A percentile compares a stretch with the other conserved stretches of the same genome.
phyloP scores from a whole-genome alignment of 169 alveolate genomes.

The Babesia divergens region DNA sequence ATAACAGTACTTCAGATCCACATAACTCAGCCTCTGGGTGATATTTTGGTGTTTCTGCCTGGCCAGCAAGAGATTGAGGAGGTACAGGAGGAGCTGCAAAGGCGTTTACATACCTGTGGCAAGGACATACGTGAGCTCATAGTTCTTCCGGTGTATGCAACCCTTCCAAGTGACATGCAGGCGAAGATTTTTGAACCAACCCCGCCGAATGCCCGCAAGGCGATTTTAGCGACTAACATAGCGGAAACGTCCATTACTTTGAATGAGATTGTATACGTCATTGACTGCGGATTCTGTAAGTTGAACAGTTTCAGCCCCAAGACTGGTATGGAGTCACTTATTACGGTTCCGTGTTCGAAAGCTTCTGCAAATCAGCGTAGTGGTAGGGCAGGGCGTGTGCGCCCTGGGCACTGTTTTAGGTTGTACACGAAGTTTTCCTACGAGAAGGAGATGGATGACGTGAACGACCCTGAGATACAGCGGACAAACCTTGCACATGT shows the following conservation, averaged over 20 bases:
- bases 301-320: slow-evolving; percentile 96
- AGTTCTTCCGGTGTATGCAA: slow-evolving; percentile 95
- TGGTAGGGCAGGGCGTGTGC: slow-evolving; percentile 99
- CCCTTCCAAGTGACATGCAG: slow-evolving; percentile 98
- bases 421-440: slow-evolving; percentile 95
- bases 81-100: slow-evolving; percentile 87
- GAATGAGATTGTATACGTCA: slow-evolving; percentile 96
- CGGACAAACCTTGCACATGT: slow-evolving; percentile 93
- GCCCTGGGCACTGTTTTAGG: slow-evolving; percentile 98
- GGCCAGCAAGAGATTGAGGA: slow-evolving; percentile 98
- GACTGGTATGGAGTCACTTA: slow-evolving; percentile 95
- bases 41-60: slow-evolving; percentile 96
- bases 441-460: slow-evolving; percentile 94
- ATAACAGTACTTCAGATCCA: slow-evolving; percentile 98
- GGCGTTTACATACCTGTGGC: slow-evolving; percentile 84
- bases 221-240: slow-evolving; percentile 96
- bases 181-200: slow-evolving; percentile 96
- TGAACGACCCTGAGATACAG: slow-evolving; percentile 94
- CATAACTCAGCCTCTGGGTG: slow-evolving; percentile 98
- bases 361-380: slow-evolving; percentile 99
- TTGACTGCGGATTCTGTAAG: slow-evolving; percentile 97
- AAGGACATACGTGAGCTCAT: slow-evolving; percentile 91
- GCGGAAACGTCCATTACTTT: slow-evolving; percentile 99
- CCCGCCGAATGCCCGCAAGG: slow-evolving; percentile 92
- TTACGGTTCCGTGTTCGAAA: slow-evolving; percentile 97